Evolutionary conservation across 345 rosid genomes (phyloP), one percentile per base, ranked within the genome.

Genomic region (Garcia nutans): DNA sequence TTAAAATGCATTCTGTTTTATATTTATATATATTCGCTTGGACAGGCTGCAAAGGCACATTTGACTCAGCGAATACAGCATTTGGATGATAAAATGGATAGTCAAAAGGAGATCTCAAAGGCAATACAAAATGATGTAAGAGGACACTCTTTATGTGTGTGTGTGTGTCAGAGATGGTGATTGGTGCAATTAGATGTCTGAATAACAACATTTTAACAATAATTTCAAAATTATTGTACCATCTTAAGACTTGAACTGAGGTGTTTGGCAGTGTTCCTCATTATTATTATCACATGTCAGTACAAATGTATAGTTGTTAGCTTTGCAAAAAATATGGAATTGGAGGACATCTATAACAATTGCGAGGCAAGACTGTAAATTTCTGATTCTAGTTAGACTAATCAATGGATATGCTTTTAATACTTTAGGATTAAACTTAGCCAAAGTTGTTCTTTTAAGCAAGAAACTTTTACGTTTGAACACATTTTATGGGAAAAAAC

Each of bases 1-100:
- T 50, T 50, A 50, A 17, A 8, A 54, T 54, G 3, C 20, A 3
- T 54, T 16, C 58, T 68, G 42, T 66, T 16, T 23, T 24, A 13
- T 75, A 56, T 68, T 49, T 0, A 80, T 77, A 49, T 74, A 73
- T 83, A 8, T 13, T 52, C 3, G 56, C 24, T 24, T 83, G 68
- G 52, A 74, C 85, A 96, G 99, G 86, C 87, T 60, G 96, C 94
- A 61, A 96, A 92, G 86, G 86, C 76, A 82, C 97, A 96, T 86
- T 83, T 96, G 78, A 86, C 91, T 3, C 94, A 96, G 76, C 79
- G 94, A 75, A 89, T 96, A 72, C 89, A 86, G 78, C 86, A 78
- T 75, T 86, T 93, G 81, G 94, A 86, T 63, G 90, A 91, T 79
- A 96, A 89, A 90, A 84, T 92, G 90, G 97, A 91, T 44, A 79